These are phyloP conservation scores for sunflower (Helianthus annuus) DNA, from an alignment of 129 eudicot species.

Conservation along the genomic window DNA sequence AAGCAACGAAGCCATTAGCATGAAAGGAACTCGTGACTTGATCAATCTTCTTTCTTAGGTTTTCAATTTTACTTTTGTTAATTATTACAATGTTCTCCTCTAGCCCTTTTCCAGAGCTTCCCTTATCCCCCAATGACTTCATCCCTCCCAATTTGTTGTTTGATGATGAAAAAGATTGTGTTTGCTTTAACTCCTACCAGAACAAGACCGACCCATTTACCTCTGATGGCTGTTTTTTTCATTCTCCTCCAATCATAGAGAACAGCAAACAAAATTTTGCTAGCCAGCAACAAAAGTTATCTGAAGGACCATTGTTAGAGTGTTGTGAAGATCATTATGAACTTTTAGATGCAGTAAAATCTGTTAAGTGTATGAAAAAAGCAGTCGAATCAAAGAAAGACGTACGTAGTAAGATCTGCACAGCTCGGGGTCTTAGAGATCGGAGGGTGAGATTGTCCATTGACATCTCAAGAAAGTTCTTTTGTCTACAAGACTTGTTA, in stretches of 20 bases:
- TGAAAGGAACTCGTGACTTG: background rate
- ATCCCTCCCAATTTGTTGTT: conserved; percentile 14
- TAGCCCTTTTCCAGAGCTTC: conserved; percentile 32
- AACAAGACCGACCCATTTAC: conserved; percentile 7
- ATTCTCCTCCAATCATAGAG: conserved; percentile 1
- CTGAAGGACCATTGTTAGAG: conserved; percentile 3
- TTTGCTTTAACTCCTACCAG: conserved; percentile 25
- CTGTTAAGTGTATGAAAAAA: conserved; percentile 19
- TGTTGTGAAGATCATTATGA: conserved; percentile 19
- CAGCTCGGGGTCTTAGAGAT: conserved; percentile 70
- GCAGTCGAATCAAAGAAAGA: conserved; percentile 34
- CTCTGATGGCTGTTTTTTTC: conserved; percentile 1
- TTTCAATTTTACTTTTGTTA: background rate
- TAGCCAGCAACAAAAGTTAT: conserved; percentile 1
- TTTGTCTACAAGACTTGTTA: conserved; percentile 75
- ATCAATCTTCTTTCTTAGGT: background rate
- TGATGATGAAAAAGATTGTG: conserved; percentile 11
- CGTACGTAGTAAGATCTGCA: conserved; percentile 57
- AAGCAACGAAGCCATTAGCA: background rate
- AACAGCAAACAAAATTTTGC: conserved; percentile 18
- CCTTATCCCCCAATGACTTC: conserved; percentile 20
- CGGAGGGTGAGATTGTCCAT: conserved; percentile 77
- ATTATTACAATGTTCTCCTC: conserved; percentile 24
- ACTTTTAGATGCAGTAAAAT: conserved; percentile 22
- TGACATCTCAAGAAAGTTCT: conserved; percentile 72